Percentiles rank a stretch among this genome's conserved stretches.
Evolutionary conservation across 148 eudicot species (phyloP).

Genomic region (Vaccinium macrocarpon): DNA sequence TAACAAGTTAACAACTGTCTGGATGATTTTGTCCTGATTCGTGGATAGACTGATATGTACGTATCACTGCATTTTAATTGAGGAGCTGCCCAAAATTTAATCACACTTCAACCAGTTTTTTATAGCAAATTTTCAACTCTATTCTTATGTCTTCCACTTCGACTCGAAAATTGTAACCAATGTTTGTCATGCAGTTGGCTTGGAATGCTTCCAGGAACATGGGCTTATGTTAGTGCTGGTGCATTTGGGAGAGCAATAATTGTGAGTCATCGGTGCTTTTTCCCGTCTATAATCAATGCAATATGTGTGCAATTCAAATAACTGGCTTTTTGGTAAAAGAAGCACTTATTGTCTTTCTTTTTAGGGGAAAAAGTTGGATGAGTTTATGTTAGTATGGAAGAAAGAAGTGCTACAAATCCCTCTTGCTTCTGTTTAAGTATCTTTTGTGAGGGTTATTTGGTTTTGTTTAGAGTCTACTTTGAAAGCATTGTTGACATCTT

Average conservation of each 20-base stretch:
- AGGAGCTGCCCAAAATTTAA: neutral
- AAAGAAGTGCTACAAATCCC: neutral
- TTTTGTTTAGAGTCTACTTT: neutral
- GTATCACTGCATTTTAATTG: neutral
- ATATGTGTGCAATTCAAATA: neutral
- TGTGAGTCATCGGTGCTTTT: conserved; percentile 49
- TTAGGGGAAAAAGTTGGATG: neutral
- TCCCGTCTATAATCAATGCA: neutral
- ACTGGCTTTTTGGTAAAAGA: neutral
- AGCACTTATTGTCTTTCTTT: neutral
- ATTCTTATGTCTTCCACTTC: neutral
- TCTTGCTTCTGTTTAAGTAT: neutral
- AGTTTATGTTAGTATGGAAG: neutral
- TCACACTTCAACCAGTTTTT: neutral
- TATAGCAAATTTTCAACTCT: neutral
- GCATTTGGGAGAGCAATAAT: conserved; percentile 97
- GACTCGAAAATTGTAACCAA: neutral
- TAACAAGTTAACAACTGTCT: conserved; percentile 5
- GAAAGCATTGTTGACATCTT: neutral
- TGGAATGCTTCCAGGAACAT: conserved; percentile 96
- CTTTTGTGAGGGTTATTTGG: neutral
- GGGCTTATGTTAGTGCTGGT: conserved; percentile 99
- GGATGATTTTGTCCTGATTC: neutral
- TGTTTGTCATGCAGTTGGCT: conserved; percentile 73
- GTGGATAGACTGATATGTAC: neutral